Evolutionary conservation across 2,329 filamentous ascomycete genomes (phyloP).

Genomic region (Camillea tinctor): DNA sequence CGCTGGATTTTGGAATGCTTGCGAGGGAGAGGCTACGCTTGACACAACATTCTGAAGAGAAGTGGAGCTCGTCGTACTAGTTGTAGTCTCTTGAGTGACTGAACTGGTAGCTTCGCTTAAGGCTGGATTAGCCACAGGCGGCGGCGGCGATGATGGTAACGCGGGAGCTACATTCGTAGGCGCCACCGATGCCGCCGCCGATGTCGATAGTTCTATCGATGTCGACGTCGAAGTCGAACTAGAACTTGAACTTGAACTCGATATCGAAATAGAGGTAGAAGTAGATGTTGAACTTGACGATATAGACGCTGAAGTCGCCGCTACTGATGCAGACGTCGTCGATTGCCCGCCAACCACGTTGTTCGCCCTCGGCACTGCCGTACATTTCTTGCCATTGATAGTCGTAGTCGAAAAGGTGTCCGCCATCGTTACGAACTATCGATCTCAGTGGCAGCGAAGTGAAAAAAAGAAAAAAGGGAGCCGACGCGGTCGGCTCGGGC

Average conservation of each 20-base stretch:
- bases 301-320: constrained; percentile 6
- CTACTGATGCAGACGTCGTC: constrained; percentile 14
- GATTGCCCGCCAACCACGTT: constrained; percentile 17
- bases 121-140: not conserved
- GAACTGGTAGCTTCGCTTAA: not conserved
- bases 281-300: constrained; percentile 8
- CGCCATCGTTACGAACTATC: constrained; percentile 39
- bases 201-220: constrained; percentile 5
- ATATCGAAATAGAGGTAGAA: constrained; percentile 6
- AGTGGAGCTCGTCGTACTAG: constrained; percentile 38
- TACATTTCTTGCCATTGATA: constrained; percentile 52
- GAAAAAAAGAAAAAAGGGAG: constrained; percentile 13
- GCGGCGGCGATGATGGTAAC: constrained; percentile 4
- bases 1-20: constrained; percentile 15
- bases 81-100: constrained; percentile 21
- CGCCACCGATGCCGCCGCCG: not conserved
- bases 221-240: constrained; percentile 9
- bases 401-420: constrained; percentile 46
- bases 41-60: constrained; percentile 25
- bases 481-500: constrained; percentile 22
- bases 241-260: constrained; percentile 7
- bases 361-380: constrained; percentile 45
- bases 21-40: constrained; percentile 17
- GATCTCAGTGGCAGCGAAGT: constrained; percentile 43
- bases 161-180: not conserved